Conservation (phyloP, 768 basidiomycete genomes). For the Tricholoma hemisulphureum region DNA sequence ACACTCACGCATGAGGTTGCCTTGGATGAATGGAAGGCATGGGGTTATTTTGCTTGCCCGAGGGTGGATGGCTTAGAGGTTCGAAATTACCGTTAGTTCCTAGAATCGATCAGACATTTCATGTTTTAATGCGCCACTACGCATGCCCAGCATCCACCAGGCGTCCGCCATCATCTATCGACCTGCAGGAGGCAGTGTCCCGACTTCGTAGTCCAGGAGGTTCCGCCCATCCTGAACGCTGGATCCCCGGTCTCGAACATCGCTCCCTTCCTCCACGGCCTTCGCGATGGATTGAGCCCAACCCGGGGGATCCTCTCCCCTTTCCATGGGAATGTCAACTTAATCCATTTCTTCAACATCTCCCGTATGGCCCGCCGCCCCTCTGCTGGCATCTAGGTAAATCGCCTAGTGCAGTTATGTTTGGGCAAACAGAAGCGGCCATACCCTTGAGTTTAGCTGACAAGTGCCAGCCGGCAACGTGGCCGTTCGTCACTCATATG, state of each 20-base stretch:
- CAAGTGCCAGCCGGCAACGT: slow-evolving; percentile 61
- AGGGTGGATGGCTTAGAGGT: slow-evolving; percentile 37
- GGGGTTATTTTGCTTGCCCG: slow-evolving; percentile 55
- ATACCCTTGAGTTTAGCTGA: slow-evolving; percentile 36
- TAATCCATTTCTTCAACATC: slow-evolving; percentile 56
- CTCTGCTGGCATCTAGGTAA: slow-evolving; percentile 50
- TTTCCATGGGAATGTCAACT: slow-evolving; percentile 53
- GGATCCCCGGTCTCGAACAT: slow-evolving; percentile 48
- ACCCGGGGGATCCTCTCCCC: slow-evolving; percentile 35
- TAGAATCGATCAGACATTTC: neutral
- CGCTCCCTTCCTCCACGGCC: slow-evolving; percentile 52
- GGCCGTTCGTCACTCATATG: slow-evolving; percentile 57
- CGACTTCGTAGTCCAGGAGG: slow-evolving; percentile 31
- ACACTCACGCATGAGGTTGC: neutral
- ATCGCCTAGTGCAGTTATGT: slow-evolving; percentile 23
- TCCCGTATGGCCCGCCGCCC: slow-evolving; percentile 36
- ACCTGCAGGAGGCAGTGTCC: slow-evolving; percentile 32
- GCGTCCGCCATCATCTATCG: slow-evolving; percentile 17
- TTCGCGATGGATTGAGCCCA: slow-evolving; percentile 41
- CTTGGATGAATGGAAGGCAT: slow-evolving; percentile 49
- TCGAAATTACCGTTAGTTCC: slow-evolving; percentile 44
- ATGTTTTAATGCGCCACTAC: neutral
- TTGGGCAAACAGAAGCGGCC: slow-evolving; percentile 26
- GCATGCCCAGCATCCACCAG: slow-evolving; percentile 20
- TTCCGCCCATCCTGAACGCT: slow-evolving; percentile 41